Evolutionary conservation across 495 filamentous ascomycete genomes (phyloP), one percentile per base, ranked within the genome.

Genomic region (Evansstolkia leycettana): DNA sequence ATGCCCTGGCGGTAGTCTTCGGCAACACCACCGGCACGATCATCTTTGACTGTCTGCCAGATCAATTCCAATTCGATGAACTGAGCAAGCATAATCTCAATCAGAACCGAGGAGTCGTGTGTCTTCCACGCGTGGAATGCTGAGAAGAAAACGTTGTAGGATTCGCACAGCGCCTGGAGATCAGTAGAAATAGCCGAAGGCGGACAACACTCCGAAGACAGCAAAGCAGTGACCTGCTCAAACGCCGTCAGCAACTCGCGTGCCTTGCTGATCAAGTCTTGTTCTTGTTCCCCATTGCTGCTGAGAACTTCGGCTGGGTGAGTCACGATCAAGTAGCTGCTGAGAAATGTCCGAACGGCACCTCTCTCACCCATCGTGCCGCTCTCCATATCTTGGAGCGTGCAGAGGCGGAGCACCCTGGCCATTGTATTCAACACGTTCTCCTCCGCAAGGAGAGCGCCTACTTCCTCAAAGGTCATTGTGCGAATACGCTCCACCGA

Each of bases 71-170:
- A 64, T 53, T 94, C 89, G 19, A 93, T 81, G 53, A 94, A 96
- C 52, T 94, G 87, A 30, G 87, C 78, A 16, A 96, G 68, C 90
- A 98, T 96, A 34, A 89, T 84, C 42, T 92, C 83, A 38, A 96
- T 80, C 20, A 98, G 58, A 3, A 85, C 81, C 30, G 76, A 80
- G 1, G 89, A 90, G 54, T 98, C 90, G 35, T 86, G 76, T 7
- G 85, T 73, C 54, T 95, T 94, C 90, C 90, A 98, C 7, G 87
- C 81, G 43, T 86, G 80, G 55, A 98, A 94, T 12, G 89, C 87
- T 19, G 85, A 86, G 48, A 82, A 78, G 52, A 93, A 98, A 1
- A 84, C 72, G 31, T 79, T 72, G 52, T 94, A 88, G 7, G 72
- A 67, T 34, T 78, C 73, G 25, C 65, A 51, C 23, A 69, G 42